phyloP scores from a whole-genome alignment of 345 rosid species.

The Alliaria petiolata region DNA sequence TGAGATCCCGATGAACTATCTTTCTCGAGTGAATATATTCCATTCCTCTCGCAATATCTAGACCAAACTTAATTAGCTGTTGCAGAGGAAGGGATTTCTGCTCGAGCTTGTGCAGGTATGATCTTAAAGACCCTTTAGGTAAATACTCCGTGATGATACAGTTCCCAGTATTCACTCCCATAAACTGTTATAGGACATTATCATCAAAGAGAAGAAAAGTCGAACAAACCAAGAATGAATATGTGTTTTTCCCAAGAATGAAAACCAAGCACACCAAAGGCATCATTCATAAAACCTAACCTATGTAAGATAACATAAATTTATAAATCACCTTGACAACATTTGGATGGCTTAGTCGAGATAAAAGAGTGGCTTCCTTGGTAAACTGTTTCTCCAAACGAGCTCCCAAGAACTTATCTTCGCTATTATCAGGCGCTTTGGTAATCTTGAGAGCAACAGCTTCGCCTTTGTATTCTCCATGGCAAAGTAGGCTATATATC shows the following conservation, averaged over 20 bases:
- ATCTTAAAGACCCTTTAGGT: conserved; percentile 66
- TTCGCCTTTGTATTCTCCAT: conserved; percentile 65
- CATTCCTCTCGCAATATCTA: conserved; percentile 85
- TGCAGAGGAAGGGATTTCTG: conserved; percentile 48
- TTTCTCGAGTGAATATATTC: conserved; percentile 73
- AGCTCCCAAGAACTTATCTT: conserved; percentile 46
- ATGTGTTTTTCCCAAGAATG: no score
- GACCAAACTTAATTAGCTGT: conserved; percentile 48
- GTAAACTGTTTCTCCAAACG: conserved; percentile 66
- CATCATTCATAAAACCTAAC: neutral
- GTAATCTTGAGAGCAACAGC: conserved; percentile 78
- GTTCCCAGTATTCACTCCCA: conserved; percentile 51
- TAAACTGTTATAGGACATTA: conserved; percentile 39
- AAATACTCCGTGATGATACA: conserved; percentile 58
- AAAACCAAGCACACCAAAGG: neutral
- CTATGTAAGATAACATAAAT: neutral
- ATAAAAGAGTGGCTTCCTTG: conserved; percentile 64
- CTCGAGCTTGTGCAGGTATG: conserved; percentile 69
- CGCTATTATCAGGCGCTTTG: conserved; percentile 53
- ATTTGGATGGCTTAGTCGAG: conserved; percentile 62
- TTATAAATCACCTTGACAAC: conserved; percentile 55
- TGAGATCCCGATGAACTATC: conserved; percentile 83
- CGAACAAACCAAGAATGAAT: no score
- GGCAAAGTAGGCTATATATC: conserved; percentile 64
- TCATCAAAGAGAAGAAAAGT: no score